Percentiles rank a stretch among this genome's conserved stretches.
Evolutionary conservation across 2,329 filamentous ascomycete genomes (phyloP).

Genomic region (Alternaria triticina): DNA sequence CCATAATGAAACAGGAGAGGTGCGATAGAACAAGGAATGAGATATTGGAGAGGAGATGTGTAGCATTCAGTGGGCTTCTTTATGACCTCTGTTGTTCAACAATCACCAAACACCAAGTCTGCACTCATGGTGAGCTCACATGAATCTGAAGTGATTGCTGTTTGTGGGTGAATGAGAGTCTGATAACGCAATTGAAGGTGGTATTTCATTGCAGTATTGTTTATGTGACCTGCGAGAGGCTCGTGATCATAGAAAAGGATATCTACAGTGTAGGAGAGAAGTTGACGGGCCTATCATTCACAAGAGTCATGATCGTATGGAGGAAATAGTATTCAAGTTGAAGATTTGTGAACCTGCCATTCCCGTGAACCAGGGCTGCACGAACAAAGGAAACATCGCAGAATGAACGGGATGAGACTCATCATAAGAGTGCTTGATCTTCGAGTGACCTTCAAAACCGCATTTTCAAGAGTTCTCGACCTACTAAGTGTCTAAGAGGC

Average conservation of each 20-base stretch:
- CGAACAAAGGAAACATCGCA: not conserved
- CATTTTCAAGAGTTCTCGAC: not conserved
- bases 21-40: not conserved
- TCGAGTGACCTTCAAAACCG: not conserved
- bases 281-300: not conserved
- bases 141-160: not conserved
- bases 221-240: not conserved
- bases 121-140: not conserved
- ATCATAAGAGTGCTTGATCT: not conserved
- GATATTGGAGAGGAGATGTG: not conserved
- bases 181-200: not conserved
- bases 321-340: not conserved
- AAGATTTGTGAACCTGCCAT: not conserved
- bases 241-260: not conserved
- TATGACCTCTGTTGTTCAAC: not conserved
- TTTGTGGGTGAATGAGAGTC: not conserved
- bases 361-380: not conserved
- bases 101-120: not conserved
- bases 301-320: not conserved
- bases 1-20: not conserved
- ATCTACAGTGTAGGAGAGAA: not conserved
- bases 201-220: not conserved
- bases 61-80: not conserved
- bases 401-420: not conserved
- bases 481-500: not conserved